phyloP scores from a whole-genome alignment of 371 early-diverging fungal genomes.

The Mucor saturninus region DNA sequence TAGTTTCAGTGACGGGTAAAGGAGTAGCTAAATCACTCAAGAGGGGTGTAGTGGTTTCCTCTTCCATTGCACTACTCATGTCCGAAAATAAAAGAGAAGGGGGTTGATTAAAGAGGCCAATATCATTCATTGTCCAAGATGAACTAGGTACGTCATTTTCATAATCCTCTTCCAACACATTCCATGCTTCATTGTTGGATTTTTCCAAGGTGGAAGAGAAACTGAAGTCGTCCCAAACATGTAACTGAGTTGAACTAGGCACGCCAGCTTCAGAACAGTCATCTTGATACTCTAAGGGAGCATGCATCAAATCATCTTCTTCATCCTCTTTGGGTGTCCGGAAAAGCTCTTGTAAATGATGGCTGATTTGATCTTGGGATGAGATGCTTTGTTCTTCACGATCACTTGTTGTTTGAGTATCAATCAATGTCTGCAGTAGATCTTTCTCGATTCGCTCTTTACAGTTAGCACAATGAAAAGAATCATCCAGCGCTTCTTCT shows the following conservation, averaged over 20 bases:
- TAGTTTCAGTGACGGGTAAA: constrained; percentile 9
- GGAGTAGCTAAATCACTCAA: neutral
- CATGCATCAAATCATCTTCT: constrained; percentile 9
- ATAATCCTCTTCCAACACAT: constrained; percentile 26
- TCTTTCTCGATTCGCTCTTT: constrained; percentile 11
- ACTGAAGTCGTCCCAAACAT: constrained; percentile 30
- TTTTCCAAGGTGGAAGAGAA: constrained; percentile 3
- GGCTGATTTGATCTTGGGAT: constrained; percentile 10
- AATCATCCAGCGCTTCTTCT: constrained; percentile 27
- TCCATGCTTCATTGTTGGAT: constrained; percentile 16
- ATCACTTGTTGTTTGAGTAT: constrained; percentile 19
- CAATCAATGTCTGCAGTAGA: constrained; percentile 17
- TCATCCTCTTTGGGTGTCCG: constrained; percentile 3
- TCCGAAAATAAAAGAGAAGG: constrained; percentile 38
- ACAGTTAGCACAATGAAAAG: constrained; percentile 3
- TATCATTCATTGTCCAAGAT: constrained; percentile 29
- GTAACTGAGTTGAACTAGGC: constrained; percentile 10
- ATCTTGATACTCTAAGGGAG: neutral
- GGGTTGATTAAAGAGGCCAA: constrained; percentile 25
- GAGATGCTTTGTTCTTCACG: neutral
- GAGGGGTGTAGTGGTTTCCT: constrained; percentile 12
- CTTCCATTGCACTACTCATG: constrained; percentile 24
- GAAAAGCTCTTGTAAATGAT: constrained; percentile 7
- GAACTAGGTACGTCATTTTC: constrained; percentile 22
- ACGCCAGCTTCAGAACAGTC: neutral